Percentiles rank a stretch among this genome's conserved stretches.
These are phyloP conservation scores for Fraxinus quadrangulata DNA, from an alignment of 257 asterid genomes.

Conservation along the genomic window DNA sequence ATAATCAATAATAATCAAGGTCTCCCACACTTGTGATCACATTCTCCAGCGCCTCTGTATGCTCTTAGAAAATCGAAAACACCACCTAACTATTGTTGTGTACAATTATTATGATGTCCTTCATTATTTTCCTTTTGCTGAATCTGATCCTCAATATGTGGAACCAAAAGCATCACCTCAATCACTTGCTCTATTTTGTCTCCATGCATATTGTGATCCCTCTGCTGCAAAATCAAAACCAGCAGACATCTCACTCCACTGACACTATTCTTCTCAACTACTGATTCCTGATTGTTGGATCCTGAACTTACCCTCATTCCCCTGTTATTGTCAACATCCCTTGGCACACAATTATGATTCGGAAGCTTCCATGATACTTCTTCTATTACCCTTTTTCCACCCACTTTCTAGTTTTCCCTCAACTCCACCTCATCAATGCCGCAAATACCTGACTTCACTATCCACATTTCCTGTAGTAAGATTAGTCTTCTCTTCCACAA, in stretches of 20 bases:
- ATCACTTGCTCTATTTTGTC: slow-evolving; percentile 30
- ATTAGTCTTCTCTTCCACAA: slow-evolving; percentile 22
- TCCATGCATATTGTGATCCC: slow-evolving; percentile 26
- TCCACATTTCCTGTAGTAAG: slow-evolving; percentile 23
- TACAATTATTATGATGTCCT: slow-evolving; percentile 25
- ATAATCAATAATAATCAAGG: slow-evolving; percentile 12
- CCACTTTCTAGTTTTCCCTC: slow-evolving; percentile 39
- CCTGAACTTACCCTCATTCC: slow-evolving; percentile 16
- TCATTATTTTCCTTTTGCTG: slow-evolving; percentile 27
- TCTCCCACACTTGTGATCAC: not conserved
- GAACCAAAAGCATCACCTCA: slow-evolving; percentile 24
- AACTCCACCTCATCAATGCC: slow-evolving; percentile 55
- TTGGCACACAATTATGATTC: slow-evolving; percentile 32
- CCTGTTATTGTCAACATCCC: slow-evolving; percentile 52
- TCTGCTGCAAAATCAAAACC: slow-evolving; percentile 23
- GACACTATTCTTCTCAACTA: slow-evolving; percentile 26
- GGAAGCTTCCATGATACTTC: slow-evolving; percentile 11
- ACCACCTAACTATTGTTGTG: slow-evolving; percentile 20
- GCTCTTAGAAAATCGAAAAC: slow-evolving; percentile 10
- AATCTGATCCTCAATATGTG: slow-evolving; percentile 29
- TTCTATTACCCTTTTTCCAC: slow-evolving; percentile 19
- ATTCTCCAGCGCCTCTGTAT: slow-evolving; percentile 10
- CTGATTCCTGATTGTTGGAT: slow-evolving; percentile 9
- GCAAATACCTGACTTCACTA: slow-evolving; percentile 46
- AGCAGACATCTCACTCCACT: slow-evolving; percentile 24